These are phyloP conservation scores for Wickerhamomyces rabaulensis DNA, from an alignment of 805 yeast genomes.

Conservation along the genomic window DNA sequence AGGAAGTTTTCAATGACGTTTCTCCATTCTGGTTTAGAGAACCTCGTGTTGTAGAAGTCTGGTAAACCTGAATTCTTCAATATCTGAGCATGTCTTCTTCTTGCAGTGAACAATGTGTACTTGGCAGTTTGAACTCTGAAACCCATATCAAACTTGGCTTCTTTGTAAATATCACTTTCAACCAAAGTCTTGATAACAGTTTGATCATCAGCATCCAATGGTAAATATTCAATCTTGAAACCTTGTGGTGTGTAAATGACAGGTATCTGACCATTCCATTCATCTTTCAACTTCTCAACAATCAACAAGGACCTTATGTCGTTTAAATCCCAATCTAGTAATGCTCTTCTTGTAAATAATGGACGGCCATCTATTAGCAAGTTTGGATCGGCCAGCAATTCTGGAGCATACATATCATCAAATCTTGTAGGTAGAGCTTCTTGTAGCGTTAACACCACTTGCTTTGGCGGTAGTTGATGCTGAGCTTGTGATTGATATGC, in stretches of 20 bases:
- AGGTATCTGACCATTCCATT: slow-evolving; percentile 54
- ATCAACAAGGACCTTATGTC: slow-evolving; percentile 63
- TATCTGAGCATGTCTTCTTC: slow-evolving; percentile 39
- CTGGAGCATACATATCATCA: slow-evolving; percentile 54
- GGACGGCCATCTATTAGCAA: slow-evolving; percentile 55
- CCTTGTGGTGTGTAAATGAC: slow-evolving; percentile 27
- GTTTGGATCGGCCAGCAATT: slow-evolving; percentile 40
- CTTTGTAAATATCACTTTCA: slow-evolving; percentile 58
- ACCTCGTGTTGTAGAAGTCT: slow-evolving; percentile 13
- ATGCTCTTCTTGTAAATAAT: slow-evolving; percentile 52
- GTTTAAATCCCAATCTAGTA: slow-evolving; percentile 68
- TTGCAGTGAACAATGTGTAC: slow-evolving; percentile 55
- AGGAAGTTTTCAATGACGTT: slow-evolving; percentile 67
- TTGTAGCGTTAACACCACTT: slow-evolving; percentile 29
- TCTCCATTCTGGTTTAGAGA: slow-evolving; percentile 64
- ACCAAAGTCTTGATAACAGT: slow-evolving; percentile 45
- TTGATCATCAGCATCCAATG: slow-evolving; percentile 49
- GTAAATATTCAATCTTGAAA: slow-evolving; percentile 46
- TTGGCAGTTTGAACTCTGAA: slow-evolving; percentile 57
- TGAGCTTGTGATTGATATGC: slow-evolving; percentile 5
- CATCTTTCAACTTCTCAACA: slow-evolving; percentile 38
- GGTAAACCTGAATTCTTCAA: slow-evolving; percentile 23
- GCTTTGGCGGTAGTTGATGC: slow-evolving; percentile 4
- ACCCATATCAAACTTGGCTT: slow-evolving; percentile 48
- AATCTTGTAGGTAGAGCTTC: slow-evolving; percentile 50